Base-by-base conservation (phyloP, 2,329 filamentous ascomycete species). In the Onygenales sp. region DNA sequence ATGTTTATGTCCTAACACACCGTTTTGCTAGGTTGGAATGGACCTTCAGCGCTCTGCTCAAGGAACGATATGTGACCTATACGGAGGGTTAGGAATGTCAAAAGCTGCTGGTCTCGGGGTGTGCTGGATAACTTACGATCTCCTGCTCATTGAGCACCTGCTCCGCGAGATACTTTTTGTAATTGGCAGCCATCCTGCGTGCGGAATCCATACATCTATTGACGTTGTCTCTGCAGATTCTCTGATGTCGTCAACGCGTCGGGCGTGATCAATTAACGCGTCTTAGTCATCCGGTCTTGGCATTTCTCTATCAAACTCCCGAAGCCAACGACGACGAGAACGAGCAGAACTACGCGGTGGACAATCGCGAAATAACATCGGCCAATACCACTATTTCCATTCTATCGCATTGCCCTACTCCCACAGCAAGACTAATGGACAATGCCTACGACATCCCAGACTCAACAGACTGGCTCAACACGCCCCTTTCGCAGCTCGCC, bases 21-120 rank as follows among this genome's bases (percentile, higher is more conserved):
- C 91, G 84, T 71, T 98, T 98, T 10, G 93, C 93, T 43, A 80
- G 76, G 66, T 94, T 93, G 68, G 87, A 85, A 67, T 96, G 87
- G 44, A 95, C 79, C 63, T 89, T 86, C 52, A 96, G 72, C 41
- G 85, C 86, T 63, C 92, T 82, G 70, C 90, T 93, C 57, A 98
- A 73, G 48, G 86, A 76, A 50, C 90, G 85, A 75, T 96, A 97
- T 50, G 88, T 95, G 63, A 95, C 79, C 90, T 95, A 63, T 10
- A 52, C 55, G 27, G 57, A 43, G 7, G 21, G 38, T 31, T 38
- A 27, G 11, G 36, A 13, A 32, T 46, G 31, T 13, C 2, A 11
- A 38, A 36, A 33, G 10, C 5, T 35, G 6, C 38, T 48, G 10
- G 14, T 27, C 21, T 27, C 21, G 35, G 43, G 50, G 9, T 49